Evolutionary conservation across 805 yeast species (phyloP), one percentile per base, ranked within the genome.

Genomic region (Candida endomychidarum): DNA sequence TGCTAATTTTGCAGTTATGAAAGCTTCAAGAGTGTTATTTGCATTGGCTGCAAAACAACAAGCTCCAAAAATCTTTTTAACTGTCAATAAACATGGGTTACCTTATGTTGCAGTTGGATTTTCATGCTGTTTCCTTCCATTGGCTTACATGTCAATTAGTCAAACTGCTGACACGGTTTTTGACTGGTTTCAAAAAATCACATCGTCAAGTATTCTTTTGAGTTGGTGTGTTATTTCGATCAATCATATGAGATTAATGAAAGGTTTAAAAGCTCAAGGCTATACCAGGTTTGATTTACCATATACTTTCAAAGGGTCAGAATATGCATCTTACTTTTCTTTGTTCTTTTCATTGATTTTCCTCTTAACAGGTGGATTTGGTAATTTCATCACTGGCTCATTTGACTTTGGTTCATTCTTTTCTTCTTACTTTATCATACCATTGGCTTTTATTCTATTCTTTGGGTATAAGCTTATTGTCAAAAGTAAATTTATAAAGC

Each of bases 341-440:
- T 49, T 61, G 21, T 65, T 67, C 8, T 66, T 56, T 41, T 57
- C 58, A 8, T 66, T 60, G 2, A 59, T 67, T 37, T 40, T 81
- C 42, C 44, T 70, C 4, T 20, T 83, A 11, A 82, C 89, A 10
- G 84, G 83, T 49, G 90, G 90, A 38, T 84, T 80, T 55, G 80
- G 76, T 3, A 81, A 77, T 5, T 83, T 83, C 60, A 72, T 83
- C 43, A 41, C 35, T 61, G 71, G 71, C 4, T 67, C 69, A 14
- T 81, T 80, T 67, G 71, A 66, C 7, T 71, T 58, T 2, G 61
- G 75, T 6, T 80, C 79, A 56, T 83, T 83, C 52, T 60, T 83
- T 38, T 88, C 89, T 18, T 84, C 89, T 6, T 83, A 83, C 60
- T 70, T 83, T 46, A 82, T 87, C 0, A 54, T 83, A 34, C 86